phyloP scores from a whole-genome alignment of 345 rosid species.

The Eucalyptus erythrocorys region DNA sequence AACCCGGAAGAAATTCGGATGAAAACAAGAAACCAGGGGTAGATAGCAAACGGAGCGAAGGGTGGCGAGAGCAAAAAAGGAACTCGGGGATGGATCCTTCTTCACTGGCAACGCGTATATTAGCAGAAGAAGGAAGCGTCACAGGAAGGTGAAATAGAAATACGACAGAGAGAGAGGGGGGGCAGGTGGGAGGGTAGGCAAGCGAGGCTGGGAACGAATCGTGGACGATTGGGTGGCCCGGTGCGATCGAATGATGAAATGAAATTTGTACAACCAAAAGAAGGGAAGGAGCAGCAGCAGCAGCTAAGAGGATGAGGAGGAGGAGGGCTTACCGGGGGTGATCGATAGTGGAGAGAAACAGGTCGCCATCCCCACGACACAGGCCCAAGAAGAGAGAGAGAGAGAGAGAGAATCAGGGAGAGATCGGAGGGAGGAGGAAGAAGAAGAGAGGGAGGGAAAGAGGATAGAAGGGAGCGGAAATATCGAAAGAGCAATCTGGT shows the following conservation, averaged over 20 bases:
- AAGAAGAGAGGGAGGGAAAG: fast-evolving
- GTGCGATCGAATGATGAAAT: background rate
- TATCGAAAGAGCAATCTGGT: background rate
- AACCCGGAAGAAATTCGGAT: background rate
- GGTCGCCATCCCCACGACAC: background rate
- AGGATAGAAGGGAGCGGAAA: background rate
- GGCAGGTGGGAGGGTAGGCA: background rate
- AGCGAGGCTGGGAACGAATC: background rate
- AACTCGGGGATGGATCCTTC: background rate
- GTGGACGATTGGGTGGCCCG: background rate
- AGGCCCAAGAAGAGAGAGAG: background rate
- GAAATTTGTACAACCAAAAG: background rate
- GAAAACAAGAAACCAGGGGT: background rate
- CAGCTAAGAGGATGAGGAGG: background rate
- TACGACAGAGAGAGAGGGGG: background rate
- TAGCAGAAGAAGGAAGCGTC: background rate
- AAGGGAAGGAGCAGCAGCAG: background rate
- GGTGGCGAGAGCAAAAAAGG: background rate
- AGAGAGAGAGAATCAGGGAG: background rate
- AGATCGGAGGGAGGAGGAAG: background rate
- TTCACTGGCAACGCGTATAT: background rate
- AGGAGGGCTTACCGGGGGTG: background rate
- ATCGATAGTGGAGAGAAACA: background rate
- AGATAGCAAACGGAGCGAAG: background rate
- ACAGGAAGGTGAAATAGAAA: background rate